These are phyloP conservation scores for Phytophthora citricola DNA, from an alignment of 352 stramenopile species.

Conservation along the genomic window DNA sequence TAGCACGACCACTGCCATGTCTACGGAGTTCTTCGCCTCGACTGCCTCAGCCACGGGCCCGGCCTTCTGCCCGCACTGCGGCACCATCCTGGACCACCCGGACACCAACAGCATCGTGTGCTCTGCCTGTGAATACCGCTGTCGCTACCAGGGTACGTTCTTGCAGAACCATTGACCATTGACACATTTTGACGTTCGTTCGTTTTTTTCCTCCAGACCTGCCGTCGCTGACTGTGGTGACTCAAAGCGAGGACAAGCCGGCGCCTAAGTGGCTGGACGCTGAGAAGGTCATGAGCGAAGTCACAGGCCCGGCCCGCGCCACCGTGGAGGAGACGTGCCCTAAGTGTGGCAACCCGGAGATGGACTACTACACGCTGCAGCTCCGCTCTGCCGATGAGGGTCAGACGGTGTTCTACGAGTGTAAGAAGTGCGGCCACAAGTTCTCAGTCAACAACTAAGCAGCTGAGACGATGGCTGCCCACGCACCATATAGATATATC, in stretches of 20 bases:
- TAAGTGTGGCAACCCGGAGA: constrained; percentile 96
- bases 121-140: constrained; percentile 85
- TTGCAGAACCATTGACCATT: background rate
- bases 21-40: constrained; percentile 74
- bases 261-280: constrained; percentile 83
- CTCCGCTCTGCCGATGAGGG: constrained; percentile 99
- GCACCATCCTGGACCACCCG: constrained; percentile 87
- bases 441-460: constrained; percentile 90
- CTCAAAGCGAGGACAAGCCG: constrained; percentile 77
- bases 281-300: constrained; percentile 76
- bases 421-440: constrained; percentile 95
- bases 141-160: constrained; percentile 77
- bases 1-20: constrained; percentile 40
- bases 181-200: constrained; percentile 2
- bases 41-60: constrained; percentile 64
- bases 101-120: constrained; percentile 91
- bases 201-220: constrained; percentile 55
- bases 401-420: constrained; percentile 99
- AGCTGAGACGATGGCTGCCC: constrained; percentile 1
- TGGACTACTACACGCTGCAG: constrained; percentile 99
- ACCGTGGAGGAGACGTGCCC: constrained; percentile 98
- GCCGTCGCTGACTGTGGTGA: constrained; percentile 80
- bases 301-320: constrained; percentile 88
- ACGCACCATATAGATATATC: constrained; percentile 39
- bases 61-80: constrained; percentile 90